A percentile compares a stretch with the other conserved stretches of the same genome.
phyloP scores from a whole-genome alignment of 2,329 filamentous ascomycete species.

The Byssothecium circinans region DNA sequence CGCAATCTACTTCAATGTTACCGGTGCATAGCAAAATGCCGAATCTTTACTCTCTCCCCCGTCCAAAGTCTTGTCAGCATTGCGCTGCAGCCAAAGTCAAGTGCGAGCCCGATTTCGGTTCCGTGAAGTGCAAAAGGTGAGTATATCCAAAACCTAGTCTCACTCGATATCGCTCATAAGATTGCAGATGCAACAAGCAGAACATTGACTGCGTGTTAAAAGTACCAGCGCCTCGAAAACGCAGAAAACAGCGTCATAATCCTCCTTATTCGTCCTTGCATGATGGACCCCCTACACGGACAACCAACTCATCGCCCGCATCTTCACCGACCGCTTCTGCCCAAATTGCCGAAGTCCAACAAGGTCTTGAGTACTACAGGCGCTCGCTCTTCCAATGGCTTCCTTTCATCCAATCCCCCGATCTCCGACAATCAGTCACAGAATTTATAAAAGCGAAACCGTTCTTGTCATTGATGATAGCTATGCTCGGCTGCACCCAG shows the following conservation, averaged over 20 bases:
- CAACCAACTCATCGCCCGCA: background rate
- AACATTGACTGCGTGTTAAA: conserved; percentile 9
- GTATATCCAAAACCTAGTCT: background rate
- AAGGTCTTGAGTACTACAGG: conserved; percentile 8
- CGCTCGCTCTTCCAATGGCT: conserved; percentile 10
- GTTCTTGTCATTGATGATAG: conserved; percentile 13
- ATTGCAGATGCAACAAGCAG: conserved; percentile 9
- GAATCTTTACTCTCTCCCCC: conserved; percentile 8
- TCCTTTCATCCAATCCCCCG: conserved; percentile 11
- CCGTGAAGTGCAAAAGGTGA: conserved; percentile 15
- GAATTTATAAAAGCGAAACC: conserved; percentile 8
- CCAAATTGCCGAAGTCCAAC: conserved; percentile 6
- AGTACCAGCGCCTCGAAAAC: conserved; percentile 9
- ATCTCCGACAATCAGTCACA: background rate
- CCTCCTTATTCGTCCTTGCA: background rate
- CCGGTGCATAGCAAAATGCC: conserved; percentile 2
- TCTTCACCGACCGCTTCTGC: background rate
- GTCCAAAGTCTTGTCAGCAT: conserved; percentile 10
- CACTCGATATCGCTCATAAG: background rate
- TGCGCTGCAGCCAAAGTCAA: conserved; percentile 12
- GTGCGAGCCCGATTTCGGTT: conserved; percentile 13
- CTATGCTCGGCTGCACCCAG: conserved; percentile 16
- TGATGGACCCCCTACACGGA: background rate
- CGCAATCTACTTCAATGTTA: background rate
- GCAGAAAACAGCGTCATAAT: background rate